Conservation (phyloP, 208 protist species). For the Trichomonas vaginalis region DNA sequence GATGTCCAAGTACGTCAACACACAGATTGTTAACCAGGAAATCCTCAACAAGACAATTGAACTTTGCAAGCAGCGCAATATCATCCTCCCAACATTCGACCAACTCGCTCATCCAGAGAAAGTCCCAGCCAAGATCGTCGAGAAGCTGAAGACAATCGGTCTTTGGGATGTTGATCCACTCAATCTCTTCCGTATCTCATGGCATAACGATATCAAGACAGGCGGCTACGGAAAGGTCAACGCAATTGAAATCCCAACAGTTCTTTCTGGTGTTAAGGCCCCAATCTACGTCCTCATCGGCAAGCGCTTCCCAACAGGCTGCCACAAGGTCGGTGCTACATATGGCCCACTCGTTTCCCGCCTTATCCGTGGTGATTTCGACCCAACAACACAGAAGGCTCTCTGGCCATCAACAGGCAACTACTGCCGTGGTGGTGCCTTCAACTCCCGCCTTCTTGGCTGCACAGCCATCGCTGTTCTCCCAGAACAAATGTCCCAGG, state of each 20-base stretch:
- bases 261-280: not conserved
- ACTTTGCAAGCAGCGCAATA: not conserved
- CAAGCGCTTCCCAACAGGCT: not conserved
- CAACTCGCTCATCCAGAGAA: not conserved
- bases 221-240: not conserved
- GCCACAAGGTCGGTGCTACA: constrained; percentile 2
- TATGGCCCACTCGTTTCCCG: not conserved
- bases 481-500: not conserved
- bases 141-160: not conserved
- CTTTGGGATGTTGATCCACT: not conserved
- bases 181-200: not conserved
- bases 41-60: not conserved
- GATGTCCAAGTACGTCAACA: not conserved
- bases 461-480: not conserved
- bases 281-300: not conserved
- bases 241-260: not conserved
- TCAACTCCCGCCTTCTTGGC: not conserved
- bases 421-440: constrained; percentile 1
- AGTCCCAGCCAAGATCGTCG: not conserved
- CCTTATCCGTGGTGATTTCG: not conserved
- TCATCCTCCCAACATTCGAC: not conserved
- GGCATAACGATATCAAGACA: not conserved
- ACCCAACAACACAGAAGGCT: not conserved
- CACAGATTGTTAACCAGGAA: not conserved
- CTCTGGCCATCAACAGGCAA: not conserved